These are phyloP conservation scores for Cadophora gregata DNA, from an alignment of 2,329 filamentous ascomycete species.

Conservation along the genomic window DNA sequence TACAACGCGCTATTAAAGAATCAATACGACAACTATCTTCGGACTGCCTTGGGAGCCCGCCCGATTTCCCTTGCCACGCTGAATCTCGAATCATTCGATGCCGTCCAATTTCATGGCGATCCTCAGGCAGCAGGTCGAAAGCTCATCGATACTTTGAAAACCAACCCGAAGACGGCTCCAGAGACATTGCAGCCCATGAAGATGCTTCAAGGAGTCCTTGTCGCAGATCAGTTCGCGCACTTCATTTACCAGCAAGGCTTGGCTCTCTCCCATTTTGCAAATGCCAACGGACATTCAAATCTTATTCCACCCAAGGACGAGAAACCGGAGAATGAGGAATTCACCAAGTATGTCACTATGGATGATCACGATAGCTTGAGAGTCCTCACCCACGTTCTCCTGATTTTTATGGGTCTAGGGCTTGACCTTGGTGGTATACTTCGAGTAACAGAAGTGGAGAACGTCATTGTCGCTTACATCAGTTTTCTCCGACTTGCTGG, in stretches of 20 bases:
- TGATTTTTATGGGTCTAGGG: slow-evolving; percentile 68
- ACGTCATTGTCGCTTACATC: slow-evolving; percentile 81
- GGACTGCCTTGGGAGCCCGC: slow-evolving; percentile 59
- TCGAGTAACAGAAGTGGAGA: slow-evolving; percentile 58
- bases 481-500: slow-evolving; percentile 75
- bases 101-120: slow-evolving; percentile 66
- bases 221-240: slow-evolving; percentile 65
- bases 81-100: slow-evolving; percentile 68
- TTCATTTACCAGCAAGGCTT: slow-evolving; percentile 66
- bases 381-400: slow-evolving; percentile 71
- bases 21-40: slow-evolving; percentile 77
- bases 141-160: slow-evolving; percentile 66
- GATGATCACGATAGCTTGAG: slow-evolving; percentile 69
- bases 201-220: slow-evolving; percentile 76
- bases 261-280: slow-evolving; percentile 55
- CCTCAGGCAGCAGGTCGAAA: slow-evolving; percentile 57
- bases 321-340: slow-evolving; percentile 45
- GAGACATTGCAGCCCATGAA: slow-evolving; percentile 73
- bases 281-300: slow-evolving; percentile 50
- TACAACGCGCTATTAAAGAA: slow-evolving; percentile 85
- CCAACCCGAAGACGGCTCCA: slow-evolving; percentile 57
- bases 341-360: slow-evolving; percentile 57
- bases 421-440: slow-evolving; percentile 51
- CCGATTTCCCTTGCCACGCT: slow-evolving; percentile 60
- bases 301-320: slow-evolving; percentile 50